These are phyloP conservation scores for Elsinoe necatrix DNA, from an alignment of 2,329 filamentous ascomycete genomes.

Conservation along the genomic window DNA sequence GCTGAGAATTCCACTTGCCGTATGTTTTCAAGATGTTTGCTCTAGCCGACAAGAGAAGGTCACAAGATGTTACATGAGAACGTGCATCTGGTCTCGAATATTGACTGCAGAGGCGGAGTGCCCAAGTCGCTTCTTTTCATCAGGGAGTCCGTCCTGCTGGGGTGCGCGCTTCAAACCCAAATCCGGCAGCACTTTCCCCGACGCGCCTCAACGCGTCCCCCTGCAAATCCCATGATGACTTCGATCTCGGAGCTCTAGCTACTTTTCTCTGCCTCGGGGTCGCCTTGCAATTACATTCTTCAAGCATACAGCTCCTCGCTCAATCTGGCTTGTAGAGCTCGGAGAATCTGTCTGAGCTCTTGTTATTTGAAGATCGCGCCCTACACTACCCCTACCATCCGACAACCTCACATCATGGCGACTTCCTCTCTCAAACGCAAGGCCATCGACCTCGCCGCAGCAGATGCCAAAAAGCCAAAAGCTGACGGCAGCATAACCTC, in stretches of 20 bases:
- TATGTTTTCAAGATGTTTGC: neutral
- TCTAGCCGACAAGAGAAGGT: neutral
- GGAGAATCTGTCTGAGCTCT: neutral
- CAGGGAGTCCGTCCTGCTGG: too few species aligned
- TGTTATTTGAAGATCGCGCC: neutral
- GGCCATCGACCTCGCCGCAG: constrained; percentile 36
- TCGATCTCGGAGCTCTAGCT: neutral
- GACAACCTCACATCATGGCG: neutral
- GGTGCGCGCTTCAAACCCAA: too few species aligned
- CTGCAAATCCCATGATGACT: too few species aligned
- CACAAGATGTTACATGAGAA: neutral
- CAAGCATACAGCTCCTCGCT: neutral
- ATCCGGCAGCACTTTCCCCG: too few species aligned
- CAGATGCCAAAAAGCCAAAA: constrained; percentile 44
- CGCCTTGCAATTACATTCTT: neutral
- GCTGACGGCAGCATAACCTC: constrained; percentile 72
- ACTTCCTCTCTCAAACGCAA: constrained; percentile 41
- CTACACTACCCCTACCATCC: neutral
- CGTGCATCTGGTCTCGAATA: too few species aligned
- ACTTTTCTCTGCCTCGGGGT: neutral
- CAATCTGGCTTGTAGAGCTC: neutral
- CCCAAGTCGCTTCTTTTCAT: too few species aligned
- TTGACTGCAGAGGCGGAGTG: too few species aligned
- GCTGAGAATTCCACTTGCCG: neutral
- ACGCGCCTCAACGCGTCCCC: neutral